phyloP scores from a whole-genome alignment of 768 basidiomycete genomes.

The Russula abietina region DNA sequence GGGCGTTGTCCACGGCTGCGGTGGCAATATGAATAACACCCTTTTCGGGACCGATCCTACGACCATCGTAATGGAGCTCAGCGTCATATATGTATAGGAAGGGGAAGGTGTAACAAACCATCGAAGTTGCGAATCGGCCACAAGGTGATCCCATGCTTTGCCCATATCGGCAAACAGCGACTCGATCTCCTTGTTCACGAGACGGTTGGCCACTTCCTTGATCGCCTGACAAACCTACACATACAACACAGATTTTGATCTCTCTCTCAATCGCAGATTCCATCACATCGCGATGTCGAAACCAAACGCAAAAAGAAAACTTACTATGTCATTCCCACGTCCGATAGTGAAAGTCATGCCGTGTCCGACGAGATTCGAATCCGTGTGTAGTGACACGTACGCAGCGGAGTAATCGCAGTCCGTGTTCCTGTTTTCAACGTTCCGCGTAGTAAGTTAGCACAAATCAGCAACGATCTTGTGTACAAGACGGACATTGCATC shows the following conservation, averaged over 20 bases:
- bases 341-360: constrained; percentile 96
- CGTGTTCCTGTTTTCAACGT: constrained; percentile 59
- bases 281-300: background rate
- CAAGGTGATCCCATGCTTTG: constrained; percentile 79
- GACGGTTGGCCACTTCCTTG: constrained; percentile 67
- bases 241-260: background rate
- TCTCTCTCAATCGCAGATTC: background rate
- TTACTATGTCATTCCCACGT: constrained; percentile 88
- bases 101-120: constrained; percentile 49
- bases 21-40: constrained; percentile 91
- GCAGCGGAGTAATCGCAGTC: constrained; percentile 96
- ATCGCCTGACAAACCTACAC: constrained; percentile 75
- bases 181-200: constrained; percentile 78
- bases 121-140: constrained; percentile 83
- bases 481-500: constrained; percentile 70
- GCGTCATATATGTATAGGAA: background rate
- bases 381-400: constrained; percentile 76
- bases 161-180: constrained; percentile 88
- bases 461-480: background rate
- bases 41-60: constrained; percentile 89
- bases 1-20: constrained; percentile 83
- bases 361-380: constrained; percentile 67
- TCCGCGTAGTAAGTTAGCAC: background rate
- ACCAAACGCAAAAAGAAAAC: background rate
- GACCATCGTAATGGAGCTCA: background rate